A percentile compares a stretch with the other conserved stretches of the same genome.
phyloP scores from a whole-genome alignment of 768 basidiomycete genomes.

The Hypholoma sublateritium region DNA sequence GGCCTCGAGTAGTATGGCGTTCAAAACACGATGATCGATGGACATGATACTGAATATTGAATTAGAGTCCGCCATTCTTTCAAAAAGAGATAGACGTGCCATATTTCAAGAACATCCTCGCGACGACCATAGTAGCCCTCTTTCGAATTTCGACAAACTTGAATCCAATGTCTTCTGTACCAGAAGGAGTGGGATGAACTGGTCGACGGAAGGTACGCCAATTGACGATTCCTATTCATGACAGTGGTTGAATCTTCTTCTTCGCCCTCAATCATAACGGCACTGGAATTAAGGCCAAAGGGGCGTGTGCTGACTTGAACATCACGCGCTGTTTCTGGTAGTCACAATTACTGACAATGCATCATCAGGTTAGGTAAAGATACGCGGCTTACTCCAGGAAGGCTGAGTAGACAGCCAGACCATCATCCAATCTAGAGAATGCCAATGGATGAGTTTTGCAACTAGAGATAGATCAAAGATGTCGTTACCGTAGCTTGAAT shows the following conservation, averaged over 20 bases:
- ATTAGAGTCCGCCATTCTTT: background rate
- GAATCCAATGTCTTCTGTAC: conserved; percentile 48
- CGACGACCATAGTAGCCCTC: conserved; percentile 32
- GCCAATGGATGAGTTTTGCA: conserved; percentile 3
- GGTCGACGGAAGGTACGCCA: conserved; percentile 45
- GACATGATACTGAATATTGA: conserved; percentile 45
- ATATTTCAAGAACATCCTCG: conserved; percentile 40
- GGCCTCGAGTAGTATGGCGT: conserved; percentile 53
- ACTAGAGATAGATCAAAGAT: background rate
- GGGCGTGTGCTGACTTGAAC: conserved; percentile 48
- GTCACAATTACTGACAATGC: conserved; percentile 14
- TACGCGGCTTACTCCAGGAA: conserved; percentile 47
- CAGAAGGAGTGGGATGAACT: conserved; percentile 41
- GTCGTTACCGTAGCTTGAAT: conserved; percentile 49
- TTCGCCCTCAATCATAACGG: conserved; percentile 36
- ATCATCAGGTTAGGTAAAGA: background rate
- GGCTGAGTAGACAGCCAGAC: conserved; percentile 64
- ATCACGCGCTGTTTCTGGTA: conserved; percentile 40
- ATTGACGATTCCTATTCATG: conserved; percentile 26
- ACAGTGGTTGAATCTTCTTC: conserved; percentile 28
- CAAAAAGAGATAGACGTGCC: conserved; percentile 29
- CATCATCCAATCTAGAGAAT: conserved; percentile 62
- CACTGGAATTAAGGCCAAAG: conserved; percentile 33
- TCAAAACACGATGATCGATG: conserved; percentile 44
- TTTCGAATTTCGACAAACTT: conserved; percentile 34